Percentiles rank a stretch among this genome's conserved stretches.
These are phyloP conservation scores for Hemisphaericaspora xylanilytica DNA, from an alignment of 1,139 yeast species.

Conservation along the genomic window DNA sequence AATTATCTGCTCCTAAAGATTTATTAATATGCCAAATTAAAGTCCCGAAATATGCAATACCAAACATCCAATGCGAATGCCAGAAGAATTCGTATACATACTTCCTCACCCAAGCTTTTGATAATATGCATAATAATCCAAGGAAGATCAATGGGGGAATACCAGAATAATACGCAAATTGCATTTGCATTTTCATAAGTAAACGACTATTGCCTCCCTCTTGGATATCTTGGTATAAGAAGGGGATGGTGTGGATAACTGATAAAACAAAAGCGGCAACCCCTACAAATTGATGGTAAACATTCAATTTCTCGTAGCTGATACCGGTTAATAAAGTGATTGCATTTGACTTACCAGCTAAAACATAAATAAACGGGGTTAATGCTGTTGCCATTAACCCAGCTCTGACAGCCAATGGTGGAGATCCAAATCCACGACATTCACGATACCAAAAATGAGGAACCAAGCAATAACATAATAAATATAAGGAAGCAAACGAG, in stretches of 20 bases:
- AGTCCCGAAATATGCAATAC: constrained; percentile 52
- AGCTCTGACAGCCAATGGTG: constrained; percentile 60
- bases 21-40: constrained; percentile 50
- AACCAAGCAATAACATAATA: constrained; percentile 41
- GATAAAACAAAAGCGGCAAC: constrained; percentile 46
- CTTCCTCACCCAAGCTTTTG: constrained; percentile 45
- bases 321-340: constrained; percentile 53
- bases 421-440: constrained; percentile 59
- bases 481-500: constrained; percentile 40
- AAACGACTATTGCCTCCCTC: constrained; percentile 51
- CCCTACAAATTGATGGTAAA: constrained; percentile 51
- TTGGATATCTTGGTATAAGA: constrained; percentile 40
- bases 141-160: constrained; percentile 47
- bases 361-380: constrained; percentile 49
- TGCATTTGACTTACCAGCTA: constrained; percentile 54
- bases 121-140: constrained; percentile 44
- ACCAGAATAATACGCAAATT: constrained; percentile 28
- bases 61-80: constrained; percentile 60
- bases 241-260: constrained; percentile 55
- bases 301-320: constrained; percentile 54
- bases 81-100: constrained; percentile 51
- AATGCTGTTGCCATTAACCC: constrained; percentile 54
- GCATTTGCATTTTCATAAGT: constrained; percentile 16
- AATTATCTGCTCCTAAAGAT: constrained; percentile 40
- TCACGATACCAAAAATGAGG: constrained; percentile 59